Conservation (phyloP, 106 monocot genomes). For the Dendrobium officinale region DNA sequence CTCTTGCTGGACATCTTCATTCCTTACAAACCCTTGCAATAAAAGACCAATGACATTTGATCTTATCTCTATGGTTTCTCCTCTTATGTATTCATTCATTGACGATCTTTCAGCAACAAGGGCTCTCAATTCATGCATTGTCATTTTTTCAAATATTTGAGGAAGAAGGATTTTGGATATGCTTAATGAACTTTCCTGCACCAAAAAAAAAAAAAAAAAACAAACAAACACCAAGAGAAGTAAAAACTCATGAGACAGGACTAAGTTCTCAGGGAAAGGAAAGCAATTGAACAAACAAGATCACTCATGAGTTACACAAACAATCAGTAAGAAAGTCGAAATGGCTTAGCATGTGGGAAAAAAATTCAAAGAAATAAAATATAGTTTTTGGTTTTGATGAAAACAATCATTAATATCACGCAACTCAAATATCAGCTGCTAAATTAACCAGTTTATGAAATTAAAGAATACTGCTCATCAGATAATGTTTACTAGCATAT, state of each 20-base stretch:
- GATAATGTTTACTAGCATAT: too few species aligned
- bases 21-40: constrained; percentile 81
- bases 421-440: neutral
- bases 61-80: constrained; percentile 61
- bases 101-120: constrained; percentile 71
- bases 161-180: constrained; percentile 77
- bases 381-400: neutral
- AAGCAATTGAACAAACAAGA: neutral
- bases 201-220: neutral
- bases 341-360: neutral
- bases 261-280: neutral
- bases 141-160: constrained; percentile 69
- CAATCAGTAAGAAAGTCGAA: neutral
- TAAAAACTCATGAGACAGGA: neutral
- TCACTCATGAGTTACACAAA: neutral
- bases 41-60: constrained; percentile 53
- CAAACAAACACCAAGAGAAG: too few species aligned
- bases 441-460: neutral
- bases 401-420: neutral
- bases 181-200: constrained; percentile 83
- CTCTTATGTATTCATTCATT: constrained; percentile 72
- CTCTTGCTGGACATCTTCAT: constrained; percentile 35
- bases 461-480: neutral
- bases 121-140: constrained; percentile 69
- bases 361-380: neutral